phyloP scores from a whole-genome alignment of 2,329 filamentous ascomycete genomes.

The Verticillium nonalfalfae region DNA sequence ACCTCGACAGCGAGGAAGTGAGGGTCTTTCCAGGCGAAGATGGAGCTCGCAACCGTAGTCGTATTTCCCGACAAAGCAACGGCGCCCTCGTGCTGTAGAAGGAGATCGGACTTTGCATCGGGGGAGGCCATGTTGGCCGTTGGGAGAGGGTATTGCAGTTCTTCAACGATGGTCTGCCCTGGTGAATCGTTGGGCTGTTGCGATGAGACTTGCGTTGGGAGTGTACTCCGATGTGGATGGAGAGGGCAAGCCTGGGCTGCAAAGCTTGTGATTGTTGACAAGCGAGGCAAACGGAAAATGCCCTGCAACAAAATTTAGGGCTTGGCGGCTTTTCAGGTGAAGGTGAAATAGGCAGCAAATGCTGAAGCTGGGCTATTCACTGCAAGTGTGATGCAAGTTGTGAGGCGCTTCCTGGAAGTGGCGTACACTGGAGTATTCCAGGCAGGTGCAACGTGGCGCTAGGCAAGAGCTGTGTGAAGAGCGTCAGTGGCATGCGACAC shows the following conservation, averaged over 20 bases:
- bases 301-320: no score
- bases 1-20: slow-evolving; percentile 38
- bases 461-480: background rate
- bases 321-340: no score
- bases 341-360: no score
- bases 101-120: slow-evolving; percentile 3
- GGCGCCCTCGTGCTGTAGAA: slow-evolving; percentile 20
- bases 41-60: slow-evolving; percentile 19
- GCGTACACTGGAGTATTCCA: background rate
- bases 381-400: background rate
- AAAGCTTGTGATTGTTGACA: no score
- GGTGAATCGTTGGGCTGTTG: no score
- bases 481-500: no score
- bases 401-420: background rate
- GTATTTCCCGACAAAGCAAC: slow-evolving; percentile 17
- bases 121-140: slow-evolving; percentile 7
- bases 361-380: background rate
- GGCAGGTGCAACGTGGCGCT: background rate
- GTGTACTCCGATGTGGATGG: no score
- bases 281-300: no score
- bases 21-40: slow-evolving; percentile 20
- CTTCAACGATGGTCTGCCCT: no score
- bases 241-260: no score
- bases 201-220: no score
- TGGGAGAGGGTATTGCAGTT: background rate